A percentile compares a stretch with the other conserved stretches of the same genome.
phyloP scores from a whole-genome alignment of 148 eudicot species.

The Hydrangea macrophylla region DNA sequence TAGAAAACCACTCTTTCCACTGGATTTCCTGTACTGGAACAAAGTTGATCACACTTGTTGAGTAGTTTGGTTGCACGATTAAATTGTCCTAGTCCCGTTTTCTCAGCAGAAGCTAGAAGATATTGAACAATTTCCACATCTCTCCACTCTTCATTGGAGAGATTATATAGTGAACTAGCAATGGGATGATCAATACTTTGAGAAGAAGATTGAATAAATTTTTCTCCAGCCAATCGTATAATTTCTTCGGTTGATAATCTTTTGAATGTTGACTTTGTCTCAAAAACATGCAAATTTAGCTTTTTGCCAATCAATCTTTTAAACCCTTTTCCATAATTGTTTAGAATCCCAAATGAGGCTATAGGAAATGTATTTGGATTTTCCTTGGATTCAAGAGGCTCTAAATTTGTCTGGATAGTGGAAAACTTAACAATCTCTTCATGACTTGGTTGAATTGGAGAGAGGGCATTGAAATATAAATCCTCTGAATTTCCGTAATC shows the following conservation, averaged over 20 bases:
- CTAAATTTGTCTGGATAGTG: neutral
- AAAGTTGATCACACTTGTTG: neutral
- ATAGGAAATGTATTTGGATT: neutral
- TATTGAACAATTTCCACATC: conserved; percentile 19
- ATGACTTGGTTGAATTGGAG: conserved; percentile 10
- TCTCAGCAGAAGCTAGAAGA: conserved; percentile 24
- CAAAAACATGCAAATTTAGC: neutral
- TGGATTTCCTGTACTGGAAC: conserved; percentile 17
- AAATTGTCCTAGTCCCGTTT: conserved; percentile 13
- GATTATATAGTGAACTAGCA: neutral
- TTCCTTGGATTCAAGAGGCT: neutral
- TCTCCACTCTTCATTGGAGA: conserved; percentile 7
- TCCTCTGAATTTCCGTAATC: conserved; percentile 5
- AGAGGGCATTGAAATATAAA: conserved; percentile 7
- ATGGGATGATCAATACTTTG: neutral
- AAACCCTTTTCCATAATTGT: neutral
- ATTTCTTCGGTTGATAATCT: conserved; percentile 15
- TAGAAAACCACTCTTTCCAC: conserved; percentile 24
- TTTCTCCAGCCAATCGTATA: conserved; percentile 18
- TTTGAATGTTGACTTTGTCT: neutral
- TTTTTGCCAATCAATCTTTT: neutral
- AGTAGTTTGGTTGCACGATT: conserved; percentile 19
- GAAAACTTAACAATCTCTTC: conserved; percentile 17
- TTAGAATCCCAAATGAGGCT: neutral
- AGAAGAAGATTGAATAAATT: conserved; percentile 12